These are phyloP conservation scores for Pleurotus giganteus DNA, from an alignment of 768 basidiomycete species.

Conservation along the genomic window DNA sequence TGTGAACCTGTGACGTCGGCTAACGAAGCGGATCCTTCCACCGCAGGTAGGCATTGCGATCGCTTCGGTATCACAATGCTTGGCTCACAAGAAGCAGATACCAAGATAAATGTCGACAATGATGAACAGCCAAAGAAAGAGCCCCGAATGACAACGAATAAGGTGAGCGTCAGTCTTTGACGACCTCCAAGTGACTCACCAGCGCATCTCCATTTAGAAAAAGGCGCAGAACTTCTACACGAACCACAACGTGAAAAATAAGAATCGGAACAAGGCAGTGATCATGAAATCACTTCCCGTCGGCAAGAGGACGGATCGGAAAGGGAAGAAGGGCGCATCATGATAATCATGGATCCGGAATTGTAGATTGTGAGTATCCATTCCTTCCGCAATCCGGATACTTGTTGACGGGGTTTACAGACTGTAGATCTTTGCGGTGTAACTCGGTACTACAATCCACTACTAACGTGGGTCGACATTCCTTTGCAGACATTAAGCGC, in stretches of 20 bases:
- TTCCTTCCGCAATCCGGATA: not conserved
- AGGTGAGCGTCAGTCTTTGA: constrained; percentile 42
- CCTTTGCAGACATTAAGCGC: too few species aligned
- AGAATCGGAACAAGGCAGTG: constrained; percentile 65
- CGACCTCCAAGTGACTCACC: constrained; percentile 8
- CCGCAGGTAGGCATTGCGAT: not conserved
- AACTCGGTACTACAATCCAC: not conserved
- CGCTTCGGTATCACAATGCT: not conserved
- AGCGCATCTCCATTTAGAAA: constrained; percentile 45
- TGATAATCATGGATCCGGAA: not conserved
- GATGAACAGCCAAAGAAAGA: constrained; percentile 47
- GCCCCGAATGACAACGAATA: constrained; percentile 90
- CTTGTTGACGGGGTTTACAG: not conserved
- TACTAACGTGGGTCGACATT: not conserved
- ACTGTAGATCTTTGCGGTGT: not conserved
- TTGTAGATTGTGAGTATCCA: not conserved
- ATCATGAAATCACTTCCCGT: constrained; percentile 55
- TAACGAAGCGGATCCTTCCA: constrained; percentile 25
- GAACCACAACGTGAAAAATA: constrained; percentile 83
- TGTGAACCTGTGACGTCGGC: constrained; percentile 16
- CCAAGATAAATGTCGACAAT: constrained; percentile 31
- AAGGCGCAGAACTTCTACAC: constrained; percentile 90
- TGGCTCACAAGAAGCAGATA: constrained; percentile 21
- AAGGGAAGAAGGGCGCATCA: constrained; percentile 26
- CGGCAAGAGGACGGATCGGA: constrained; percentile 40